These are phyloP conservation scores for Penicillium sp. DNA, from an alignment of 2,329 filamentous ascomycete species.

Conservation along the genomic window DNA sequence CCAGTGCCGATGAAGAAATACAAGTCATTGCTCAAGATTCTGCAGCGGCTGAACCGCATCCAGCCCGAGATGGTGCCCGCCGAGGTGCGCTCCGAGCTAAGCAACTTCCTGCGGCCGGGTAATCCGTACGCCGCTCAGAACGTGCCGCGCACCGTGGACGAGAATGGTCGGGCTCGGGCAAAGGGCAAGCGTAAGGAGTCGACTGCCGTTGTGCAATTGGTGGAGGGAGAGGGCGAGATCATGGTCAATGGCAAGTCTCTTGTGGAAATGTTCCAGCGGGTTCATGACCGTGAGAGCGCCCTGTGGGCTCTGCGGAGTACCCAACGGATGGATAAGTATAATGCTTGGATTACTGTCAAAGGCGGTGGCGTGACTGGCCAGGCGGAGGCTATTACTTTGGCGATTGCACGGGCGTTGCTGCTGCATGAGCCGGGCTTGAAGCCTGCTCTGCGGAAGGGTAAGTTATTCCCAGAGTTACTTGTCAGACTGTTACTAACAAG, in stretches of 20 bases:
- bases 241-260: slow-evolving; percentile 88
- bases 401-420: slow-evolving; percentile 80
- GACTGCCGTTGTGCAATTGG: slow-evolving; percentile 77
- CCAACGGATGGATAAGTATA: slow-evolving; percentile 88
- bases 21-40: slow-evolving; percentile 69
- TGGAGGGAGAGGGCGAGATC: slow-evolving; percentile 89
- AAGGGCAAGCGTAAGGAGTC: slow-evolving; percentile 86
- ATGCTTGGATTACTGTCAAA: slow-evolving; percentile 80
- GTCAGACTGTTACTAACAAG: slow-evolving; percentile 16
- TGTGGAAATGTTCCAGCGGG: slow-evolving; percentile 73
- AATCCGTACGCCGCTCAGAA: slow-evolving; percentile 66
- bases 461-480: slow-evolving; percentile 38
- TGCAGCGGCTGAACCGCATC: slow-evolving; percentile 81
- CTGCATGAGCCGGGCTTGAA: slow-evolving; percentile 92
- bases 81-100: slow-evolving; percentile 64
- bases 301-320: slow-evolving; percentile 86
- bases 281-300: slow-evolving; percentile 93
- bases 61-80: slow-evolving; percentile 72
- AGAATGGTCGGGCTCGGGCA: slow-evolving; percentile 73
- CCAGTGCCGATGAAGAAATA: slow-evolving; percentile 74
- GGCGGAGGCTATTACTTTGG: slow-evolving; percentile 89
- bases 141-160: slow-evolving; percentile 66
- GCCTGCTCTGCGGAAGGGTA: slow-evolving; percentile 82
- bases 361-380: slow-evolving; percentile 94
- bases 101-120: slow-evolving; percentile 70